phyloP scores from a whole-genome alignment of 2,329 filamentous ascomycete species.

The Phialocephala sp. region DNA sequence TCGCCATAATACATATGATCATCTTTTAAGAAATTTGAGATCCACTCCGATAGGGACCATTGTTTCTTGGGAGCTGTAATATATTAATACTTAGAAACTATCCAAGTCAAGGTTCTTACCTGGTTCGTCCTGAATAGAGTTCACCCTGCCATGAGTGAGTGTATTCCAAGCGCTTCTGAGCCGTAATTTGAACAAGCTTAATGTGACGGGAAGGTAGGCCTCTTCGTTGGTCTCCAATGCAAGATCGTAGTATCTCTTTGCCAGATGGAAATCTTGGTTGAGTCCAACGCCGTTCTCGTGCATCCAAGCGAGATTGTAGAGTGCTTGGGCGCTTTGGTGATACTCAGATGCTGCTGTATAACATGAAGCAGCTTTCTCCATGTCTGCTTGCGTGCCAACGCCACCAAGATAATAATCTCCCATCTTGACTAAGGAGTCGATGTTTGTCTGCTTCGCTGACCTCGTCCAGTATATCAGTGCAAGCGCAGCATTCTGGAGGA shows the following conservation, averaged over 20 bases:
- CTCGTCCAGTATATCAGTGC: slow-evolving; percentile 90
- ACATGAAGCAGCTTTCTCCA: slow-evolving; percentile 89
- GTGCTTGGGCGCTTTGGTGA: slow-evolving; percentile 88
- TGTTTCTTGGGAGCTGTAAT: slow-evolving; percentile 68
- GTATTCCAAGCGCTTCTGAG: slow-evolving; percentile 93
- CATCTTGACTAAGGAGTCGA: slow-evolving; percentile 96
- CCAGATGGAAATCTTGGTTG: slow-evolving; percentile 94
- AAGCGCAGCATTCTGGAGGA: slow-evolving; percentile 60
- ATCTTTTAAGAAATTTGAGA: slow-evolving; percentile 81
- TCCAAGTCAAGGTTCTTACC: slow-evolving; percentile 58
- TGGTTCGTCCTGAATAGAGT: slow-evolving; percentile 89
- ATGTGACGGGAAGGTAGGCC: slow-evolving; percentile 89
- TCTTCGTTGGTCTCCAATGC: slow-evolving; percentile 91
- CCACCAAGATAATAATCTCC: slow-evolving; percentile 95
- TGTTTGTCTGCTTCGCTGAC: slow-evolving; percentile 89
- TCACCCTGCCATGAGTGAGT: slow-evolving; percentile 86
- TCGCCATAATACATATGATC: slow-evolving; percentile 64
- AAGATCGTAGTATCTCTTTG: slow-evolving; percentile 94
- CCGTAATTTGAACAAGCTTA: slow-evolving; percentile 85
- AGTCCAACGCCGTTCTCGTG: slow-evolving; percentile 95
- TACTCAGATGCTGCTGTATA: slow-evolving; percentile 93
- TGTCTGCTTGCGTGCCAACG: slow-evolving; percentile 72
- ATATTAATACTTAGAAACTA: slow-evolving; percentile 39
- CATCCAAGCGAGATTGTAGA: slow-evolving; percentile 99
- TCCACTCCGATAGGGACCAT: slow-evolving; percentile 84